Base-by-base conservation (phyloP, 768 basidiomycete genomes). In the Sporobolomyces roseus region DNA sequence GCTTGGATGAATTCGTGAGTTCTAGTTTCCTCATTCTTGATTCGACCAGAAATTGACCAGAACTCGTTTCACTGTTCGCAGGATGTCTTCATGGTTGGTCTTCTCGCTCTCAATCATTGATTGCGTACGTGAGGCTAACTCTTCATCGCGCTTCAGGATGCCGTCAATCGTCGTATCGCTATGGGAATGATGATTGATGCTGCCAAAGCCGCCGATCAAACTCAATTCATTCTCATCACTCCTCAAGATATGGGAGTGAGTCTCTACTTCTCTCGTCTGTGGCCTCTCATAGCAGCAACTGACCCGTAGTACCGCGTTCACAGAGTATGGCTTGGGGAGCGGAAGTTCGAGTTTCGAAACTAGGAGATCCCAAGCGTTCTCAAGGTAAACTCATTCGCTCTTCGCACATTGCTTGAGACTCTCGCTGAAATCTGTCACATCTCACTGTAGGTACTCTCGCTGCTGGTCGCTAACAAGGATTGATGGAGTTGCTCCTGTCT, bases 111-210 rank as follows among this genome's bases (percentile, higher is more conserved):
- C 23, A 21, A 33, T 29, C n/a, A n/a, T n/a, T n/a, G n/a, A n/a
- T n/a, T n/a, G n/a, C n/a, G n/a, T n/a, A n/a, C n/a, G n/a, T n/a
- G n/a, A n/a, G n/a, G n/a, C n/a, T n/a, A n/a, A n/a, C n/a, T n/a
- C n/a, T n/a, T n/a, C n/a, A n/a, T n/a, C n/a, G n/a, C n/a, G n/a
- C n/a, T n/a, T n/a, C 33, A 61, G 51, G 81, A 81, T 67, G 74
- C 74, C 14, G 76, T 78, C 52, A 81, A 81, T 68, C 86, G 96
- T 25, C 86, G 87, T 53, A 88, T 94, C 75, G 89, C 89, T 68
- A 96, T 94, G 87, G 90, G 86, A 79, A 92, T 94, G 89, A 89
- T 97, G 85, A 89, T 93, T 71, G 91, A 93, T 32, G 90, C 89
- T 2, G 93, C 93, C 12, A 91, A 89, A 74, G 83, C 85, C 13